Conservation (phyloP, 345 rosid genomes). For the Salix koriyanagi region DNA sequence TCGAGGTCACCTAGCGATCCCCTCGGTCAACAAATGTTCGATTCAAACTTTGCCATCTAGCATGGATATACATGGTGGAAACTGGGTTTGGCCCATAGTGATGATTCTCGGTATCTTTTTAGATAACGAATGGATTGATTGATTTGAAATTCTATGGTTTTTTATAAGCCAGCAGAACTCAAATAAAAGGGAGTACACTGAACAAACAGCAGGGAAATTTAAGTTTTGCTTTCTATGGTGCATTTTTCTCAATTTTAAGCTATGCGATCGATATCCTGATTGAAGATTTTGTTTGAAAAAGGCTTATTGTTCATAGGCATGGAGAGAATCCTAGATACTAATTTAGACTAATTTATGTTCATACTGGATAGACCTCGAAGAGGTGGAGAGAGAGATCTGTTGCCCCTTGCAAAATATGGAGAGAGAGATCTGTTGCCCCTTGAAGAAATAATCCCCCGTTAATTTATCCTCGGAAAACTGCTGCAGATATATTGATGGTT, state of each 20-base stretch:
- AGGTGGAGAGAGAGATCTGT: too few species aligned
- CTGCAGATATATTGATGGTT: too few species aligned
- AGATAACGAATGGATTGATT: background rate
- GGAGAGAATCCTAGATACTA: background rate
- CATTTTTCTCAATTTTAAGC: too few species aligned
- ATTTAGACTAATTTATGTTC: too few species aligned
- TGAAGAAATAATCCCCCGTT: too few species aligned
- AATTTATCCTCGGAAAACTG: too few species aligned
- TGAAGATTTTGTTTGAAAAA: background rate
- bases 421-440: too few species aligned
- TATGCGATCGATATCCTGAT: too few species aligned
- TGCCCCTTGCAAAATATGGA: too few species aligned
- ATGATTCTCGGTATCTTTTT: background rate
- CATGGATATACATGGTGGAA: background rate
- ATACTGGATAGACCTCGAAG: too few species aligned
- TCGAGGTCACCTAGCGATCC: background rate
- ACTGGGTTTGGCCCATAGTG: background rate
- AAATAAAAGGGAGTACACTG: background rate
- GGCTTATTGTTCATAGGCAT: background rate
- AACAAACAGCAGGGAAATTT: too few species aligned
- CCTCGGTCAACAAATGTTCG: background rate
- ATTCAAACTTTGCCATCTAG: background rate
- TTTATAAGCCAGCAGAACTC: background rate
- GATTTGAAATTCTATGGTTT: background rate
- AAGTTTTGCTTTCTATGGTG: background rate